These are phyloP conservation scores for Microstegium vimineum DNA, from an alignment of 176 grass and related monocot species.

Conservation along the genomic window DNA sequence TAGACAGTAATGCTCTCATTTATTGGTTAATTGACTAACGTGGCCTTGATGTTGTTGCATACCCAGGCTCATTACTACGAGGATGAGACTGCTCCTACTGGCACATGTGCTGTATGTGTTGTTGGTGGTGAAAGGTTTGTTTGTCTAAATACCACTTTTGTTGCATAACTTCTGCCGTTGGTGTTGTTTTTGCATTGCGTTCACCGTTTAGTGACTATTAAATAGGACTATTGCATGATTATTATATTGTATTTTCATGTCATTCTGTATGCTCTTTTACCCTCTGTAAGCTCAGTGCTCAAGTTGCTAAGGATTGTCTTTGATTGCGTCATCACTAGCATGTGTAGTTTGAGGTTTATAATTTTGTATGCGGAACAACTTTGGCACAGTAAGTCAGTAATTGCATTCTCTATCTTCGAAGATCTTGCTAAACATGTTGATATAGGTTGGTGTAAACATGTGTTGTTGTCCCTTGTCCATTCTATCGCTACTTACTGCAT, in stretches of 20 bases:
- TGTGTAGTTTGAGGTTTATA: background rate
- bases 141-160: background rate
- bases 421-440: background rate
- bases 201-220: background rate
- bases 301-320: background rate
- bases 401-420: background rate
- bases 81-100: conserved; percentile 72
- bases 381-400: background rate
- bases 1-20: background rate
- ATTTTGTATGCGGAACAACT: background rate
- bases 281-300: background rate
- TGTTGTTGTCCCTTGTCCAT: background rate
- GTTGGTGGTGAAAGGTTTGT: conserved; percentile 88
- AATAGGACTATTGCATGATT: background rate
- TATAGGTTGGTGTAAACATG: background rate
- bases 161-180: background rate
- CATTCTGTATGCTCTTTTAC: background rate
- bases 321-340: background rate
- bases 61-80: conserved; percentile 86
- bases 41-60: conserved; percentile 15
- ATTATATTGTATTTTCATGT: background rate
- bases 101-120: conserved; percentile 98
- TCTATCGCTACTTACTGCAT: background rate
- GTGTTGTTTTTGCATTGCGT: background rate
- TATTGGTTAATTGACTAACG: background rate